Conservation (phyloP, 495 filamentous ascomycete species). For the Choiromyces venosus region DNA sequence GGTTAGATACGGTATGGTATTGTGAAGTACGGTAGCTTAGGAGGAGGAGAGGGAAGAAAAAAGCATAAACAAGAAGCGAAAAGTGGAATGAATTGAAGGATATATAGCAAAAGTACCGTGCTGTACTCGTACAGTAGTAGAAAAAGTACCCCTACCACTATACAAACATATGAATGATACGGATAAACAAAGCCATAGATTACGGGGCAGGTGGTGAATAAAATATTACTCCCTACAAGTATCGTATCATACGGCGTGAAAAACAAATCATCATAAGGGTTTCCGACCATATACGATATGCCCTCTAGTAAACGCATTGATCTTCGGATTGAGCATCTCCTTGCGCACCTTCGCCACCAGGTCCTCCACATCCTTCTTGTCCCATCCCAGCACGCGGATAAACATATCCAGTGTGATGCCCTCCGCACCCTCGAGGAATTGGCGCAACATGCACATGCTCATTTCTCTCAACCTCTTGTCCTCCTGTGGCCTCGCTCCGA, state of each 20-base stretch:
- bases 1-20: neutral
- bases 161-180: neutral
- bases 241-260: neutral
- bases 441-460: conserved; percentile 41
- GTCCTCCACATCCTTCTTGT: conserved; percentile 47
- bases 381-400: conserved; percentile 47
- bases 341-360: conserved; percentile 44
- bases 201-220: neutral
- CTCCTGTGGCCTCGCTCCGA: conserved; percentile 49
- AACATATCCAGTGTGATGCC: conserved; percentile 47
- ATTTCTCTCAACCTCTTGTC: conserved; percentile 47
- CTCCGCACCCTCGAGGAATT: conserved; percentile 47
- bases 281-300: conserved; percentile 13
- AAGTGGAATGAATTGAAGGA: neutral
- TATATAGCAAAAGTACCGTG: neutral
- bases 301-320: conserved; percentile 4
- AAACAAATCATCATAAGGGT: neutral
- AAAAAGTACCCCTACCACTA: neutral
- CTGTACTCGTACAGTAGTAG: neutral
- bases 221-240: neutral
- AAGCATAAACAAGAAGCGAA: neutral
- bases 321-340: conserved; percentile 39
- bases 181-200: neutral
- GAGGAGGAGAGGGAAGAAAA: neutral
- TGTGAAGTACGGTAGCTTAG: neutral